A percentile compares a stretch with the other conserved stretches of the same genome.
phyloP scores from a whole-genome alignment of 192 early-diverging fungal genomes.

The Phlyctochytrium arcticum region DNA sequence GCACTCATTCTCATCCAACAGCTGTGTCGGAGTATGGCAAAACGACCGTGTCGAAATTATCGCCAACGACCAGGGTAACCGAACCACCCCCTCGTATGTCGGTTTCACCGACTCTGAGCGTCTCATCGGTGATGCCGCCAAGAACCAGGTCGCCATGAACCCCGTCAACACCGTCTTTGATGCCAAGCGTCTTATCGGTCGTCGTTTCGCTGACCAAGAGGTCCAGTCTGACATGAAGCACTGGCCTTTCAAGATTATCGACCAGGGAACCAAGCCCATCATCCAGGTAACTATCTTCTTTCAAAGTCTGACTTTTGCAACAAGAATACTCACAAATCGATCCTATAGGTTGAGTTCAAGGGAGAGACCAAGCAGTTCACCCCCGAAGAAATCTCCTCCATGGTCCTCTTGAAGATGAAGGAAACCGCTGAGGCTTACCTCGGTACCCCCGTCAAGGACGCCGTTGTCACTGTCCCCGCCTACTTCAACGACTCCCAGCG shows the following conservation, averaged over 20 bases:
- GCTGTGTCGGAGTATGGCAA: constrained; percentile 61
- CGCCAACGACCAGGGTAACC: constrained; percentile 99
- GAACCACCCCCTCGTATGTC: constrained; percentile 97
- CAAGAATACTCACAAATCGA: not conserved
- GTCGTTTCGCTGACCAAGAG: constrained; percentile 83
- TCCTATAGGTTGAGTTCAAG: constrained; percentile 67
- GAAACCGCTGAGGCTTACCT: constrained; percentile 88
- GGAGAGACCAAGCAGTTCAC: constrained; percentile 96
- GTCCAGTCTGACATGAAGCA: constrained; percentile 99
- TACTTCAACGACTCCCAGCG: constrained; percentile 99
- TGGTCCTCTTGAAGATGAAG: constrained; percentile 98
- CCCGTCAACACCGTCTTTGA: constrained; percentile 98
- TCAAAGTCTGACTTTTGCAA: not conserved
- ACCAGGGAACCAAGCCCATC: constrained; percentile 81
- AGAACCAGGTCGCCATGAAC: constrained; percentile 99
- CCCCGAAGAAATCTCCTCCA: constrained; percentile 95
- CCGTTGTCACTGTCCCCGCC: constrained; percentile 96
- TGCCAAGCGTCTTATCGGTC: constrained; percentile 98
- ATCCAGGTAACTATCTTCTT: constrained; percentile 62
- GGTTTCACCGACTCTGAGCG: constrained; percentile 96
- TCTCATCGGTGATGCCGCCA: constrained; percentile 98
- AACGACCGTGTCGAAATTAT: constrained; percentile 89
- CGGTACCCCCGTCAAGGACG: constrained; percentile 80
- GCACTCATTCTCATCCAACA: constrained; percentile 2
- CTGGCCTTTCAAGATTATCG: constrained; percentile 95